Base-by-base conservation (phyloP, 768 basidiomycete genomes). In the Hydnomerulius pinastri region DNA sequence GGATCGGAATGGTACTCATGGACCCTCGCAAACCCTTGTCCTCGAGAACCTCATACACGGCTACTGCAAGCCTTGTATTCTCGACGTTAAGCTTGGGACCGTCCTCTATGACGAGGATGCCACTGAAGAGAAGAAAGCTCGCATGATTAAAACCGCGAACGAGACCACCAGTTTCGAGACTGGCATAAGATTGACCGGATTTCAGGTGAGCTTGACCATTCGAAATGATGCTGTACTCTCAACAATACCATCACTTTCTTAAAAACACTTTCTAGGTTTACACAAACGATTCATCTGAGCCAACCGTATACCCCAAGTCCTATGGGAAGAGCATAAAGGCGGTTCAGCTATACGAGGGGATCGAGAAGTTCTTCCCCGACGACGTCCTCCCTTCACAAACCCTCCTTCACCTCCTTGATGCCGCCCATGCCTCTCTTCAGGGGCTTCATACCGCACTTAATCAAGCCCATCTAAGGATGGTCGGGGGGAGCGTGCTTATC, bases 1-100 rank as follows among this genome's bases (percentile, higher is more conserved):
- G 8, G 55, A 67, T 6, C 62, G 72, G 54, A 81, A 77, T 78
- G 82, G 80, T 77, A 67, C 73, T 76, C 74, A 46, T 15, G 18
- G 18, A 18, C 21, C 50, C 1, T 57, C 56, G 75, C 83, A 94
- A 75, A 85, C 82, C 51, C 72, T 96, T 46, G 91, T 96, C 25
- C 70, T 99, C 3, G 87, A 95, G 71, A 98, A 99, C 66, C 71
- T 94, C 11, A 70, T 87, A 2, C 69, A 86, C 56, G 63, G 76
- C 1, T 98, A 94, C 73, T 59, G 70, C 29, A 87, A 84, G 64
- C 95, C 95, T 6, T 92, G 90, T 57, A 80, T 97, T 50, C 74
- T 98, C 24, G 96, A 99, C 65, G 77, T 93, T 64, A 99, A 98
- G 68, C 86, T 98, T 13, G 97, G 97, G 1, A 95, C 88, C 0